Evolutionary conservation across 2,329 filamentous ascomycete species (phyloP).

Genomic region (Fusarium domesticum): DNA sequence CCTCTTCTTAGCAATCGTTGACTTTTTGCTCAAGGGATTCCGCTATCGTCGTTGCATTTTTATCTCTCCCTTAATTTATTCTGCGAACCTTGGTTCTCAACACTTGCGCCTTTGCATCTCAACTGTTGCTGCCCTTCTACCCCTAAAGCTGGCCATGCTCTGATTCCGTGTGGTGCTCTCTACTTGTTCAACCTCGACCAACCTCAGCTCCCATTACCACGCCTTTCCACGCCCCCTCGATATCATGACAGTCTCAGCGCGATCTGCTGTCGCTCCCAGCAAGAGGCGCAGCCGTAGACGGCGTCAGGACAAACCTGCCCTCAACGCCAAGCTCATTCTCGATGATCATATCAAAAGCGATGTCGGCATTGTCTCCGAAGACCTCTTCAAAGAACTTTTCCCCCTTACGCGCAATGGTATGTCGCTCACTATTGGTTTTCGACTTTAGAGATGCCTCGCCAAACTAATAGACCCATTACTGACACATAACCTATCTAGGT

Average conservation of each 20-base stretch:
- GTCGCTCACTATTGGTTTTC: no score
- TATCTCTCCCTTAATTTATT: background rate
- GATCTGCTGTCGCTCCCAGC: slow-evolving; percentile 23
- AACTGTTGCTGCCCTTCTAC: slow-evolving; percentile 1
- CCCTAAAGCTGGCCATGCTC: slow-evolving; percentile 11
- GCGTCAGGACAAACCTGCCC: slow-evolving; percentile 67
- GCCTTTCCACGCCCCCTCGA: slow-evolving; percentile 1
- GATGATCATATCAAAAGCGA: slow-evolving; percentile 85
- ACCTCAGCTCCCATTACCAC: background rate
- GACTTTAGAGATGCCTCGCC: no score
- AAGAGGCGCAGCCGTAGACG: slow-evolving; percentile 51
- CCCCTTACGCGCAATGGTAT: slow-evolving; percentile 55
- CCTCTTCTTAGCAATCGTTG: background rate
- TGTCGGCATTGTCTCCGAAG: slow-evolving; percentile 79
- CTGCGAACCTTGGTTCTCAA: background rate
- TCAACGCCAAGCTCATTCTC: slow-evolving; percentile 76
- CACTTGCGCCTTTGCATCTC: background rate
- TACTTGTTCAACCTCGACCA: slow-evolving; percentile 12
- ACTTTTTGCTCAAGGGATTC: background rate
- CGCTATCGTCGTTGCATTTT: background rate
- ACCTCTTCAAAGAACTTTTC: slow-evolving; percentile 80
- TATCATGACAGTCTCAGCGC: slow-evolving; percentile 32
- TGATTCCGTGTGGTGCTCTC: slow-evolving; percentile 17
- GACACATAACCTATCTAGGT: slow-evolving; percentile 10
- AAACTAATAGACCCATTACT: no score